Base-by-base conservation (phyloP, 306 rosid species). In the Cucumis cinereus region DNA sequence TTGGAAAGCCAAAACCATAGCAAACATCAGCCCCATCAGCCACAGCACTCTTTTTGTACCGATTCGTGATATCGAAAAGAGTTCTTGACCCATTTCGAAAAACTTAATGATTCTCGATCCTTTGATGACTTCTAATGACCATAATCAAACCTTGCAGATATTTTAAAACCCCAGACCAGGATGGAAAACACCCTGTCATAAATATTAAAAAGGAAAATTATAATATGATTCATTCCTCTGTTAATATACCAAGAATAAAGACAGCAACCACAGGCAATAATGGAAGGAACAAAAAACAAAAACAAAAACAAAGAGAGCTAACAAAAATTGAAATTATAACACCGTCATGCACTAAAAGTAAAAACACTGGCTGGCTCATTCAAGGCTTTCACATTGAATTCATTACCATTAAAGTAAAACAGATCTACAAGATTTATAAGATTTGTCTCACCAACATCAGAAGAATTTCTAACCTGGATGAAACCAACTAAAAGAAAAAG, bases 1-100 rank as follows among this genome's bases (percentile, higher is more conserved):
- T 62, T 84, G 91, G 53, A 90, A 79, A 7, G 76, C 84, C 11
- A 88, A 73, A 77, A 93, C 71, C 70, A 78, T 73, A 40, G 86
- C 86, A 87, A 93, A 81, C 23, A 86, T 77, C 50, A 87, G 13
- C 66, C 87, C 87, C 19, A 70, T 80, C 41, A 90, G 78, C 92
- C 83, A 84, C 36, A 86, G 73, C 81, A 90, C 77, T 82, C 84
- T 88, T 82, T 80, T 89, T 3, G 79, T 75, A 83, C 86, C 86
- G 30, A 70, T 60, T 40, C 76, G 96, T 79, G 83, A 80, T 30
- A 76, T 50, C 79, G 85, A 60, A n/a, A 54, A 71, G 54, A 81
- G 45, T 49, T 85, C 79, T 79, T 80, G 93, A 82, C 82, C 85
- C 97, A 91, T 93, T 79, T 81, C 79, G 69, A 73, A 57, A 80